Conservation (phyloP, 2,329 filamentous ascomycete genomes). For the Aurifilum marmelostoma region DNA sequence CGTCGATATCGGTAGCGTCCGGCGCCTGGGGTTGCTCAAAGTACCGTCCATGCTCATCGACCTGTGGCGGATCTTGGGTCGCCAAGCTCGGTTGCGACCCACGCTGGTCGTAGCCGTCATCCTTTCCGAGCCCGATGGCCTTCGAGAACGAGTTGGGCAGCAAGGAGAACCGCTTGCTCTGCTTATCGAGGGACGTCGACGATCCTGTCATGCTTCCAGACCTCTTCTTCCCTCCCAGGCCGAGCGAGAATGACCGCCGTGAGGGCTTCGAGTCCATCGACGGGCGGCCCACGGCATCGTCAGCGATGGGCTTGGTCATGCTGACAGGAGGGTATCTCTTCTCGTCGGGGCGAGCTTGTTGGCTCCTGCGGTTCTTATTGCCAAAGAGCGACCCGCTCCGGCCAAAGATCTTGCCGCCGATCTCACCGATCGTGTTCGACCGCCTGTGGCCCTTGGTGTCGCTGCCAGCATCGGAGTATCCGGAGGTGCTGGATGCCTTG, state of each 20-base stretch:
- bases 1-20: constrained; percentile 36
- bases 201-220: constrained; percentile 68
- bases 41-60: constrained; percentile 44
- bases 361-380: constrained; percentile 57
- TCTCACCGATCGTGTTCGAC: constrained; percentile 76
- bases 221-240: constrained; percentile 69
- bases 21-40: constrained; percentile 36
- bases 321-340: constrained; percentile 87
- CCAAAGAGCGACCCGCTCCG: constrained; percentile 82
- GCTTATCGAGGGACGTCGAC: constrained; percentile 60
- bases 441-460: constrained; percentile 64
- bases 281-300: constrained; percentile 54
- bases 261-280: constrained; percentile 72
- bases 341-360: constrained; percentile 54
- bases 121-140: constrained; percentile 63
- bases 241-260: constrained; percentile 71
- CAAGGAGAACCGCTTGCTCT: constrained; percentile 69
- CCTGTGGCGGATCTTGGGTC: constrained; percentile 51
- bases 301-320: constrained; percentile 75
- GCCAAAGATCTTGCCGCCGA: constrained; percentile 83
- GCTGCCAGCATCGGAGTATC: constrained; percentile 56
- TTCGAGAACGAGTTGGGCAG: constrained; percentile 68
- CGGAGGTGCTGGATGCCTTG: constrained; percentile 62
- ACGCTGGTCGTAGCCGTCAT: constrained; percentile 51
- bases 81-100: constrained; percentile 58